phyloP scores from a whole-genome alignment of 2,329 filamentous ascomycete genomes.

The Penicillium sp. region DNA sequence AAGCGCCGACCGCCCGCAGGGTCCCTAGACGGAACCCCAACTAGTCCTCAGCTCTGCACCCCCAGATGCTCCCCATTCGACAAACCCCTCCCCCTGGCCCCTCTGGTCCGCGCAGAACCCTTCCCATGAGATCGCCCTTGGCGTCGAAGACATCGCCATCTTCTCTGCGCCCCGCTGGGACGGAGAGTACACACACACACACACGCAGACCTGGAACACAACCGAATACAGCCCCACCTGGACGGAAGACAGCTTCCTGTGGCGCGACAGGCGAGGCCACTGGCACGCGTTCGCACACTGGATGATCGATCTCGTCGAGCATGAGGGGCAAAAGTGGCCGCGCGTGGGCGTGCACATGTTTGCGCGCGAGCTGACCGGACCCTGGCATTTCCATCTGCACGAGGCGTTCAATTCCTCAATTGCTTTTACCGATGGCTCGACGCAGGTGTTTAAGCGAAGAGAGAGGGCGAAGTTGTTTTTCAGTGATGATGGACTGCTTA shows the following conservation, averaged over 20 bases:
- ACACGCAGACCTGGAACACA: slow-evolving; percentile 13
- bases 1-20: slow-evolving; percentile 5
- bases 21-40: slow-evolving; percentile 8
- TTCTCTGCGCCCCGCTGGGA: slow-evolving; percentile 20
- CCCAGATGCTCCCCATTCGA: slow-evolving; percentile 11
- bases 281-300: slow-evolving; percentile 43
- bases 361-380: slow-evolving; percentile 31
- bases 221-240: slow-evolving; percentile 18
- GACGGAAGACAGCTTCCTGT: slow-evolving; percentile 43
- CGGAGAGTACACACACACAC: slow-evolving; percentile 19
- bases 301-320: slow-evolving; percentile 36
- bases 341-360: slow-evolving; percentile 42
- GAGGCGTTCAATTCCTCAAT: slow-evolving; percentile 35
- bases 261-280: slow-evolving; percentile 42
- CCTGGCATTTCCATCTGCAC: slow-evolving; percentile 36
- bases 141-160: slow-evolving; percentile 21
- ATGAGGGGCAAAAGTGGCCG: slow-evolving; percentile 32
- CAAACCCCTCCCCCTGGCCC: slow-evolving; percentile 20
- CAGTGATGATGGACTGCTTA: slow-evolving; percentile 52
- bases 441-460: slow-evolving; percentile 47
- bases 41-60: slow-evolving; percentile 1
- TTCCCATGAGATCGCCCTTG: slow-evolving; percentile 14
- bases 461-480: slow-evolving; percentile 58
- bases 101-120: slow-evolving; percentile 11
- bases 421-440: slow-evolving; percentile 47